Percentiles rank a stretch among this genome's conserved stretches.
Evolutionary conservation across 495 filamentous ascomycete genomes (phyloP).

Genomic region (Penicillium steckii): DNA sequence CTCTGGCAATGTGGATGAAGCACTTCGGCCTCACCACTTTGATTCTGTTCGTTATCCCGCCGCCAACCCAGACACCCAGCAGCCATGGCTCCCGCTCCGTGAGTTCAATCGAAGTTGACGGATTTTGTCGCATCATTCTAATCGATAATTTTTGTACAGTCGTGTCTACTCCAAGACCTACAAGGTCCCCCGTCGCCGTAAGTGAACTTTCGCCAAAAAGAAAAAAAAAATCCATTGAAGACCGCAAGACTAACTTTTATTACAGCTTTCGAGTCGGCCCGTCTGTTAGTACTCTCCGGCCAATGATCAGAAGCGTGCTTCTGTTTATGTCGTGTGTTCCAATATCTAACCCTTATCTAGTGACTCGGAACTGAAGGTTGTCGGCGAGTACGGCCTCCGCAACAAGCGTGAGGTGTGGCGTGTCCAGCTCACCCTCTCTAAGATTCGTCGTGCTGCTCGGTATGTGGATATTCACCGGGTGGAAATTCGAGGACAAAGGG

Average conservation of each 20-base stretch:
- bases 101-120: conserved; percentile 31
- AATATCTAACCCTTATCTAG: conserved; percentile 56
- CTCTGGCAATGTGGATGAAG: neutral
- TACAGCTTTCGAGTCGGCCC: conserved; percentile 92
- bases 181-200: conserved; percentile 80
- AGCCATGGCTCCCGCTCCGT: conserved; percentile 56
- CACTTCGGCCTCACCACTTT: conserved; percentile 4
- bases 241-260: conserved; percentile 32
- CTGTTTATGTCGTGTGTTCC: conserved; percentile 83
- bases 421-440: conserved; percentile 97
- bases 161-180: conserved; percentile 96
- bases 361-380: conserved; percentile 98
- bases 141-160: conserved; percentile 31
- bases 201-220: conserved; percentile 28
- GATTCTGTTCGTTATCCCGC: conserved; percentile 20
- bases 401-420: conserved; percentile 99
- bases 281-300: conserved; percentile 94
- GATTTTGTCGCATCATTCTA: conserved; percentile 28
- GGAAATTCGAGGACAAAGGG: neutral
- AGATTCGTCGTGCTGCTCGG: conserved; percentile 99
- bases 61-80: conserved; percentile 39
- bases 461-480: conserved; percentile 47
- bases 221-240: neutral
- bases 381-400: conserved; percentile 97
- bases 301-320: conserved; percentile 98